Conservation (phyloP, 225 moss, liverwort and hornwort species). For the Pleurozium schreberi region DNA sequence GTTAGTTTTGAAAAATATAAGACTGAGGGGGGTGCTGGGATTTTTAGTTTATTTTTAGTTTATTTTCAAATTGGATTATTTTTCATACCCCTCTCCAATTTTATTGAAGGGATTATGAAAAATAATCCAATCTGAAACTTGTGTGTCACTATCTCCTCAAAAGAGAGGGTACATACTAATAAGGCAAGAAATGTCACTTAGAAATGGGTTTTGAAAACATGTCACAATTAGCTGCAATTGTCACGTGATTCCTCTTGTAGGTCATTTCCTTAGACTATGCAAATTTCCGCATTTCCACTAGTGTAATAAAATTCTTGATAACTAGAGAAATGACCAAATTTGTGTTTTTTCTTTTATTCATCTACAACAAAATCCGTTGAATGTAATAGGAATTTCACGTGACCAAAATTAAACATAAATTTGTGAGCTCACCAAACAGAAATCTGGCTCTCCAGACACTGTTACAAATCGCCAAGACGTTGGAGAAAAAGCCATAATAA, state of each 20-base stretch:
- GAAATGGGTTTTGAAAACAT: neutral
- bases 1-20: too few relatives aligned
- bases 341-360: neutral
- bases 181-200: neutral
- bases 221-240: neutral
- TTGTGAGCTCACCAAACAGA: constrained; percentile 38
- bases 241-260: neutral
- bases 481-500: constrained; percentile 54
- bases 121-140: too few relatives aligned
- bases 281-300: neutral
- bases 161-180: too few relatives aligned
- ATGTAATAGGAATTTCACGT: too few relatives aligned
- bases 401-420: neutral
- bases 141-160: too few relatives aligned
- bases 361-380: neutral
- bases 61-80: too few relatives aligned
- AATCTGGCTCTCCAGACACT: constrained; percentile 76
- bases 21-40: too few relatives aligned
- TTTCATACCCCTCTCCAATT: too few relatives aligned
- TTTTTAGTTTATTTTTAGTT: too few relatives aligned
- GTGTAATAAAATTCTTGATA: neutral
- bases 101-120: too few relatives aligned
- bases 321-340: neutral
- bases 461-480: constrained; percentile 62
- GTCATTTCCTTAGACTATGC: neutral